Percentiles rank a stretch among this genome's conserved stretches.
phyloP scores from a whole-genome alignment of 352 stramenopile species.

The Globisporangium paroecandrum region DNA sequence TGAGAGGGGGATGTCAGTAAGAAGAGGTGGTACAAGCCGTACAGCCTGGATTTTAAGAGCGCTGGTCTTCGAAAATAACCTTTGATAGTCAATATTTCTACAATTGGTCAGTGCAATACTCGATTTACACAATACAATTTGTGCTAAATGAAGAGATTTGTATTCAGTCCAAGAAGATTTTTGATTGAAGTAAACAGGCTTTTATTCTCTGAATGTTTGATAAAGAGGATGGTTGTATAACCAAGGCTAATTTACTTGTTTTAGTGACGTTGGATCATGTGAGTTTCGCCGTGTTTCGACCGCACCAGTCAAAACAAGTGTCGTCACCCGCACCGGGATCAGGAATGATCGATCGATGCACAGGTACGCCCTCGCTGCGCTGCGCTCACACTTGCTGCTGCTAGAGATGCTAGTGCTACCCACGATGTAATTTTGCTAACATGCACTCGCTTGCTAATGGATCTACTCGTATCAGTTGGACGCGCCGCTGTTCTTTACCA shows the following conservation, averaged over 20 bases:
- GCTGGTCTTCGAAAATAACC: neutral
- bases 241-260: neutral
- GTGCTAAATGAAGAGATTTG: neutral
- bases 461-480: too few species aligned
- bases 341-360: neutral
- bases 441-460: too few species aligned
- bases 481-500: too few species aligned
- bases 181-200: too few species aligned
- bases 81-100: neutral
- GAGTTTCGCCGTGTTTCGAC: slow-evolving; percentile 8
- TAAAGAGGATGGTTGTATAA: neutral
- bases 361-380: neutral
- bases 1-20: slow-evolving; percentile 7
- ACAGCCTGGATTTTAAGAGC: neutral
- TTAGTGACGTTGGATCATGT: neutral
- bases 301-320: neutral
- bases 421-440: too few species aligned
- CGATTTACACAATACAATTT: neutral
- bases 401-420: too few species aligned
- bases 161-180: neutral
- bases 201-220: too few species aligned
- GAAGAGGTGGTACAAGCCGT: neutral
- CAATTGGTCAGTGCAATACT: neutral
- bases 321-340: neutral
- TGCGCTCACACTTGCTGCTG: neutral